Evolutionary conservation across 2,329 filamentous ascomycete genomes (phyloP).

Genomic region (Pseudocercospora fuligena): DNA sequence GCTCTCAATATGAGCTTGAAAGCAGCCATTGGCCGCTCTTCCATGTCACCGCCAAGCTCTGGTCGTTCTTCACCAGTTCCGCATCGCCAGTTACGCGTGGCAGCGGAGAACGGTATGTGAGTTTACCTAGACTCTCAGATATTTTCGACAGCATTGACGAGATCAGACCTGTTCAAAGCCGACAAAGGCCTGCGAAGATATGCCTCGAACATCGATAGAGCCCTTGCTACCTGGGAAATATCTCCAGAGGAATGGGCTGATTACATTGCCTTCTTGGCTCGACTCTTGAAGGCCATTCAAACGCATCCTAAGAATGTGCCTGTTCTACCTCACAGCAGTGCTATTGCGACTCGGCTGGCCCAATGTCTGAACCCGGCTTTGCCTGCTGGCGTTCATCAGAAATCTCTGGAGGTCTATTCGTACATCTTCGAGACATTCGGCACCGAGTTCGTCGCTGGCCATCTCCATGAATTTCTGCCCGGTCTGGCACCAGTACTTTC

Average conservation of each 20-base stretch:
- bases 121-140: slow-evolving; percentile 19
- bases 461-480: slow-evolving; percentile 86
- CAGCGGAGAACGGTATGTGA: slow-evolving; percentile 73
- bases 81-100: slow-evolving; percentile 73
- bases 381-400: slow-evolving; percentile 96
- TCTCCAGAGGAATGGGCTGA: slow-evolving; percentile 98
- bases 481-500: slow-evolving; percentile 87
- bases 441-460: slow-evolving; percentile 65
- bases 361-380: slow-evolving; percentile 94
- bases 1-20: slow-evolving; percentile 65
- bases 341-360: slow-evolving; percentile 86
- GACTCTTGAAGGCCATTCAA: slow-evolving; percentile 81
- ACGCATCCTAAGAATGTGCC: slow-evolving; percentile 70
- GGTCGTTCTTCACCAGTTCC: slow-evolving; percentile 77
- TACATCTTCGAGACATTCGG: slow-evolving; percentile 88
- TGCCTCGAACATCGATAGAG: slow-evolving; percentile 83
- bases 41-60: slow-evolving; percentile 79
- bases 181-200: slow-evolving; percentile 82
- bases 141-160: background rate
- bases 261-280: slow-evolving; percentile 95
- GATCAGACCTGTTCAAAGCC: slow-evolving; percentile 61
- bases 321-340: slow-evolving; percentile 77
- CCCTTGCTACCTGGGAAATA: slow-evolving; percentile 87
- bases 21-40: slow-evolving; percentile 59
- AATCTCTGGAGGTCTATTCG: slow-evolving; percentile 89